Base-by-base conservation (phyloP, 2,329 filamentous ascomycete genomes). In the Esteya vermicola region DNA sequence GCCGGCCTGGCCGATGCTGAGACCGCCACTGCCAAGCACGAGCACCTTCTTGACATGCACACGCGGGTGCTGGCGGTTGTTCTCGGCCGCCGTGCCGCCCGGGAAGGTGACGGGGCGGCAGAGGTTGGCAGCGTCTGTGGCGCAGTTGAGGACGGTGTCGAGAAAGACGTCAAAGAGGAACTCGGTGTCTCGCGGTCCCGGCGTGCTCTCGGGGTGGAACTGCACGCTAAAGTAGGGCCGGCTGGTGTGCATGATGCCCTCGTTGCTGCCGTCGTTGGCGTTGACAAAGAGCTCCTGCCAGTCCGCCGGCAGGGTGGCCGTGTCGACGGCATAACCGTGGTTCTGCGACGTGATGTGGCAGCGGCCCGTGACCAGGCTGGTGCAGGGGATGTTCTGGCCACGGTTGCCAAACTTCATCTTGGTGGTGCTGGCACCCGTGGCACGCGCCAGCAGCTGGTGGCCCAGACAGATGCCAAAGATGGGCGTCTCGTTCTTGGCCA, bases 401-500 rank as follows among this genome's bases (percentile, higher is more conserved):
- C 91, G 85, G 67, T 98, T 98, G 65, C 91, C 91, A 54, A 95
- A 98, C 72, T 96, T 96, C 85, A 98, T 93, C 71, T 98, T 98
- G 54, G 72, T 62, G 1, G 91, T 96, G 35, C 70, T 70, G 35
- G 88, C 89, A 41, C 89, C 89, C 25, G 86, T 78, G 43, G 89
- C 86, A 51, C 86, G 75, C 40, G 89, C 86, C 39, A 96, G 76
- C 50, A 96, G 71, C 63, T 96, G 89, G 59, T 96, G 89, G 42
- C 89, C 89, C 51, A 96, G 65, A 66, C 89, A 96, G 56, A 96
- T 96, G 67, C 89, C 89, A 51, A 96, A 95, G 47, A 96, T 81
- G 7, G 89, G 89, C 8, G 79, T 89, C 50, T 78, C 74, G 50
- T 81, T 85, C 58, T 85, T 80, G 49, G 81, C 67, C 59, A 95